Evolutionary conservation across 768 basidiomycete species (phyloP), one percentile per base, ranked within the genome.

Genomic region (Lanmaoa rubissima): DNA sequence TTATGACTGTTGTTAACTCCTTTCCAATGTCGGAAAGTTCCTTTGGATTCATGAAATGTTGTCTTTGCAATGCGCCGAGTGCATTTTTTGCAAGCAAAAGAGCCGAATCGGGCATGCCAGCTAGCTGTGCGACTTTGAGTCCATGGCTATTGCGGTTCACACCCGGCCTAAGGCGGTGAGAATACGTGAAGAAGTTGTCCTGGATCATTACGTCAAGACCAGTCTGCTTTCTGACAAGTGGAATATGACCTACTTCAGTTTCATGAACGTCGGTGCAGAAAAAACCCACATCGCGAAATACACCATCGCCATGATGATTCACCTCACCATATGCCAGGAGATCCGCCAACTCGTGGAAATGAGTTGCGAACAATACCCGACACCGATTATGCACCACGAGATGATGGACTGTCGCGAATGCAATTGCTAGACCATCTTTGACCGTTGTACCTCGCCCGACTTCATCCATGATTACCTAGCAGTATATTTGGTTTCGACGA

Each of bases 391-490:
- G 79, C 36, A 81, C 74, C 39, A 85, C 73, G 19, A 98, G 79
- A 69, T 98, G 87, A 64, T 95, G 87, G 35, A 95, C 79, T 3
- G 92, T 86, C 7, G 92, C 91, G 66, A 93, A 98, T 17, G 97
- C 95, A 49, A 98, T 92, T 0, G 96, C 93, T 14, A 98, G 72
- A 11, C 96, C 96, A 65, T 97, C 95, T 58, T 85, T 85, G 9
- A 94, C 85, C 0, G 94, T 94, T 6, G 96, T 98, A 35, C 96
- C 96, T 62, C 96, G 78, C 7, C 96, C 96, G n/a, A 99, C 94
- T 76, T 99, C 96, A 69, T 99, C 96, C 92, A 99, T 95, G 60
- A 99, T 95, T n/a, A 98, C 90, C 92, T 94, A 63, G 28, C 24
- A 43, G 28, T 34, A 55, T 52, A 5, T 51, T 65, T 39, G 49